These are phyloP conservation scores for Pouteria campechiana DNA, from an alignment of 179 eudicot genomes.

Conservation along the genomic window DNA sequence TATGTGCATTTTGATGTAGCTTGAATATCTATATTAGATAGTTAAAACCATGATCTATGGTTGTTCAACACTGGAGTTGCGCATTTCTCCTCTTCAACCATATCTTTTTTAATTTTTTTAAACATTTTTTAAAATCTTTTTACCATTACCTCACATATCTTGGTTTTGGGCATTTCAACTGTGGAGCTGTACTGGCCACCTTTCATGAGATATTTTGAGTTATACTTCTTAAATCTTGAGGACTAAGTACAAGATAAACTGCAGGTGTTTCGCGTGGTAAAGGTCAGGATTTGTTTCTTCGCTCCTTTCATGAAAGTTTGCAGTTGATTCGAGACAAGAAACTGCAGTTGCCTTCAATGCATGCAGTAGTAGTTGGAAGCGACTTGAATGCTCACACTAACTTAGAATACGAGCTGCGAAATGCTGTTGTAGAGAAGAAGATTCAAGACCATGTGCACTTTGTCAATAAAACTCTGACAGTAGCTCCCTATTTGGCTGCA, in stretches of 20 bases:
- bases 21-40: too few relatives aligned
- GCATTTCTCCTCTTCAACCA: too few relatives aligned
- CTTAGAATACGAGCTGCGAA: conserved; percentile 77
- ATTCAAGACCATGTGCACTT: conserved; percentile 73
- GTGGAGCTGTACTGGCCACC: too few relatives aligned
- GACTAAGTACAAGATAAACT: too few relatives aligned
- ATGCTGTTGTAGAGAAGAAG: conserved; percentile 56
- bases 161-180: too few relatives aligned
- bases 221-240: too few relatives aligned
- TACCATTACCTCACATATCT: neutral
- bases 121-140: too few relatives aligned
- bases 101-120: too few relatives aligned
- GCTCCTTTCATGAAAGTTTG: conserved; percentile 73
- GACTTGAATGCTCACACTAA: conserved; percentile 80
- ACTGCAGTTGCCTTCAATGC: conserved; percentile 76
- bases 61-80: too few relatives aligned
- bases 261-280: conserved; percentile 96
- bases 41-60: too few relatives aligned
- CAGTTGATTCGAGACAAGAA: conserved; percentile 62
- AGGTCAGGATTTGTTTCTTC: conserved; percentile 89
- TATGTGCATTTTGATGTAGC: too few relatives aligned
- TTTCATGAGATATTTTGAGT: too few relatives aligned
- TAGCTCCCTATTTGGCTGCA: conserved; percentile 84
- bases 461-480: conserved; percentile 80
- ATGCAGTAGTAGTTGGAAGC: conserved; percentile 85